Evolutionary conservation across 768 basidiomycete genomes (phyloP).

Genomic region (Suillus alpinus): DNA sequence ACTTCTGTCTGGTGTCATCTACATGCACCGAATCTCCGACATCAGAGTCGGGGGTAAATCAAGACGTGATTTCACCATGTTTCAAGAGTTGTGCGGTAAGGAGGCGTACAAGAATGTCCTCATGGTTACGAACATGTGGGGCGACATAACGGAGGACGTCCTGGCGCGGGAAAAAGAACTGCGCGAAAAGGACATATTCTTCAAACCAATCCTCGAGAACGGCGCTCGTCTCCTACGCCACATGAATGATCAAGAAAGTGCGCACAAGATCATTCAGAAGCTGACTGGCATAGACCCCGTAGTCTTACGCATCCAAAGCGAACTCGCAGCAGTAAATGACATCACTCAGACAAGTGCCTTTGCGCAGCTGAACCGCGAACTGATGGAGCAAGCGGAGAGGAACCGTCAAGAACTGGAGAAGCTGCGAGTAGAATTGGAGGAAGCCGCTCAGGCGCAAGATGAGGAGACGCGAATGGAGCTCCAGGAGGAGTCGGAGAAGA

Average conservation of each 20-base stretch:
- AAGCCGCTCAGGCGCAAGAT: slow-evolving; percentile 42
- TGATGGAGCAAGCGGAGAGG: slow-evolving; percentile 43
- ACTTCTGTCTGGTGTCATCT: slow-evolving; percentile 47
- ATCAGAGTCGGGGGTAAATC: slow-evolving; percentile 47
- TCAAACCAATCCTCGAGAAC: slow-evolving; percentile 47
- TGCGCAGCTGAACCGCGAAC: slow-evolving; percentile 47
- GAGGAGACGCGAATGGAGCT: slow-evolving; percentile 47
- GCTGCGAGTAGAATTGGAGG: slow-evolving; percentile 46
- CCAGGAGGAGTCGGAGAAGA: slow-evolving; percentile 35
- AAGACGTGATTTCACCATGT: slow-evolving; percentile 48
- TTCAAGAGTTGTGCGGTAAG: slow-evolving; percentile 52
- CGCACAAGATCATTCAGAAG: slow-evolving; percentile 41
- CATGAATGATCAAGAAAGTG: slow-evolving; percentile 39
- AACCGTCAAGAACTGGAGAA: slow-evolving; percentile 46
- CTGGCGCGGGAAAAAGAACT: slow-evolving; percentile 46
- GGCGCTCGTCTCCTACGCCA: slow-evolving; percentile 44
- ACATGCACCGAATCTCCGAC: slow-evolving; percentile 53
- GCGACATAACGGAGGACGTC: slow-evolving; percentile 34
- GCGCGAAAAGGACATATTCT: slow-evolving; percentile 39
- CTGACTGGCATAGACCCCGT: slow-evolving; percentile 40
- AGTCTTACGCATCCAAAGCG: slow-evolving; percentile 51
- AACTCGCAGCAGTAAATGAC: slow-evolving; percentile 45
- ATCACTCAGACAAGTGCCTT: slow-evolving; percentile 56
- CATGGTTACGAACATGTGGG: slow-evolving; percentile 57
- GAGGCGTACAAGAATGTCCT: slow-evolving; percentile 48